phyloP scores from a whole-genome alignment of 1,284 basidiomycete genomes.

The Psilocybe mexicana region DNA sequence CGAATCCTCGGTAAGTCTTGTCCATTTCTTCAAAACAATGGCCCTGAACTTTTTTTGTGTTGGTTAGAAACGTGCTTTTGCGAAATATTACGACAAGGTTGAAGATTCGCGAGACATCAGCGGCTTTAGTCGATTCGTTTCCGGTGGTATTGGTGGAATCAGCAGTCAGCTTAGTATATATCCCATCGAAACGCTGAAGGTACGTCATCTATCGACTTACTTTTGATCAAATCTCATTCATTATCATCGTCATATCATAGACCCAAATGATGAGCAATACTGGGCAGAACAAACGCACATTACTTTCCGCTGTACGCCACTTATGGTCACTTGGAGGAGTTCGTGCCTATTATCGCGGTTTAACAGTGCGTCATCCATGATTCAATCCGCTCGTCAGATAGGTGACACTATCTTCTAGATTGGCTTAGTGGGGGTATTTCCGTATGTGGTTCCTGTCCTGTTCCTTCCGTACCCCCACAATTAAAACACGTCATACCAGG shows the following conservation, averaged over 20 bases:
- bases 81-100: slow-evolving; percentile 88
- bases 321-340: slow-evolving; percentile 84
- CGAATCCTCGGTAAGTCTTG: slow-evolving; percentile 78
- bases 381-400: neutral
- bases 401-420: slow-evolving; percentile 43
- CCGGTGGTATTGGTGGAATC: slow-evolving; percentile 95
- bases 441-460: slow-evolving; percentile 46
- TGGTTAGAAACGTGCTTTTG: slow-evolving; percentile 87
- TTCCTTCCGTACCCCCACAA: neutral
- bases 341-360: slow-evolving; percentile 88
- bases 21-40: slow-evolving; percentile 9
- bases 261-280: slow-evolving; percentile 93
- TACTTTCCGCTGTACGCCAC: slow-evolving; percentile 60
- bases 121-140: slow-evolving; percentile 89
- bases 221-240: slow-evolving; percentile 3
- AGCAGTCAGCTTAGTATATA: slow-evolving; percentile 92
- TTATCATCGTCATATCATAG: slow-evolving; percentile 35
- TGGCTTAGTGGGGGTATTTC: slow-evolving; percentile 88
- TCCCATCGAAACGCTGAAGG: slow-evolving; percentile 88
- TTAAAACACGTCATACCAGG: slow-evolving; percentile 33
- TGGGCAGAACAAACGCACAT: slow-evolving; percentile 58
- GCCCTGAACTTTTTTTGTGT: slow-evolving; percentile 14
- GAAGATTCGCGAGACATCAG: slow-evolving; percentile 90
- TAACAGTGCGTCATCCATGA: slow-evolving; percentile 62
- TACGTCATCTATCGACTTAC: slow-evolving; percentile 25